phyloP scores from a whole-genome alignment of 2,329 filamentous ascomycete species.

The Fusarium sp. region DNA sequence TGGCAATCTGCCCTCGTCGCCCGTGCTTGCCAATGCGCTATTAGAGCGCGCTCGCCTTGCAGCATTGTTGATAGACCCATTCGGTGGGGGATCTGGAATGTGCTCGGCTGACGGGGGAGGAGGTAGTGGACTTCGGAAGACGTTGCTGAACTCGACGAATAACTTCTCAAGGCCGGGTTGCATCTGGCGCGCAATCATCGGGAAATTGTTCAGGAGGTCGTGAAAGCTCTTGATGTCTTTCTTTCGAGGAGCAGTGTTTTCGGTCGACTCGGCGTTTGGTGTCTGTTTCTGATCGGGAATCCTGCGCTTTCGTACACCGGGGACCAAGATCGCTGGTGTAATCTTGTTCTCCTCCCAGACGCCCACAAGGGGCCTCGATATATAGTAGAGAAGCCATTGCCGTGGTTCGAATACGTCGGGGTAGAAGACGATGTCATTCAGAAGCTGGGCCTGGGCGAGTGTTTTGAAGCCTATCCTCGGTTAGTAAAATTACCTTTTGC shows the following conservation, averaged over 20 bases:
- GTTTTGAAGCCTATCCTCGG: constrained; percentile 80
- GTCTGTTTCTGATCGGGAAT: constrained; percentile 51
- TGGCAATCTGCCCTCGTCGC: constrained; percentile 53
- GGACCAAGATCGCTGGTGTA: constrained; percentile 69
- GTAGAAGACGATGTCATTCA: constrained; percentile 88
- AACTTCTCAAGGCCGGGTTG: constrained; percentile 88
- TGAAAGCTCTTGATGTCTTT: constrained; percentile 93
- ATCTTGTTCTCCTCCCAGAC: constrained; percentile 81
- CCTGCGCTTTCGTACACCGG: constrained; percentile 53
- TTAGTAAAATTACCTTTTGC: constrained; percentile 35
- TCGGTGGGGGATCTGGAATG: constrained; percentile 67
- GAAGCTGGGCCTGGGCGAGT: constrained; percentile 86
- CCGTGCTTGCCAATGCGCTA: constrained; percentile 52
- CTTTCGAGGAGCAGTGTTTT: constrained; percentile 66
- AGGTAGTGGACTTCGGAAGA: constrained; percentile 86
- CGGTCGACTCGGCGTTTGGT: constrained; percentile 52
- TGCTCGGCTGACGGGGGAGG: constrained; percentile 72
- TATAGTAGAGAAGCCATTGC: constrained; percentile 97
- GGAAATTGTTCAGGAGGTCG: constrained; percentile 89
- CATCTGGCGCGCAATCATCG: constrained; percentile 96
- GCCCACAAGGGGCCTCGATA: constrained; percentile 87
- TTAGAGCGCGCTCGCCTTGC: constrained; percentile 65
- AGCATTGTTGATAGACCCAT: constrained; percentile 65
- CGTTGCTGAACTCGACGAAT: constrained; percentile 87
- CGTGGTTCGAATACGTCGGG: constrained; percentile 88